Evolutionary conservation across 495 filamentous ascomycete species (phyloP).

Genomic region (Xylona heveae): DNA sequence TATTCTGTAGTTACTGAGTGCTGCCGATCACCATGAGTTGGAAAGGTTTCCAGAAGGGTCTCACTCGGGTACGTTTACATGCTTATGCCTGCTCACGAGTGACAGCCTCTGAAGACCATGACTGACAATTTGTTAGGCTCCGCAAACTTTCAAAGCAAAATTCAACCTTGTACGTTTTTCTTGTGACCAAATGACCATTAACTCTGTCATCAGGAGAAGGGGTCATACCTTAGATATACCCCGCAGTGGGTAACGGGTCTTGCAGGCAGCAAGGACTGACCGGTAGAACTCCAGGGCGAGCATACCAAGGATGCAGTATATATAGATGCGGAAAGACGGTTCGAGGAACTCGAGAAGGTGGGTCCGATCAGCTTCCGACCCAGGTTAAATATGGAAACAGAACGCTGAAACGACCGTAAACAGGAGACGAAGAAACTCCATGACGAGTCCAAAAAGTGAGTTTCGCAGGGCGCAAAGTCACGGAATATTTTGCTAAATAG

Average conservation of each 20-base stretch:
- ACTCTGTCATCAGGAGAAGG: background rate
- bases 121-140: constrained; percentile 50
- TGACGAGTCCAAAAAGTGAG: constrained; percentile 73
- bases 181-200: too few species aligned
- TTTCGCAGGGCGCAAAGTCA: background rate
- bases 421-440: constrained; percentile 88
- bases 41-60: constrained; percentile 82
- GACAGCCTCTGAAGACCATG: too few species aligned
- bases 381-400: background rate
- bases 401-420: background rate
- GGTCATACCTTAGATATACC: too few species aligned
- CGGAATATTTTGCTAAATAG: constrained; percentile 3
- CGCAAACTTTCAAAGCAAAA: constrained; percentile 71
- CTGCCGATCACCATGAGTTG: too few species aligned
- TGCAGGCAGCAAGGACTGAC: background rate
- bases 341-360: constrained; percentile 68
- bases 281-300: constrained; percentile 33
- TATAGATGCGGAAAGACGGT: constrained; percentile 81
- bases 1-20: too few species aligned
- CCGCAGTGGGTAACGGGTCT: too few species aligned
- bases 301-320: constrained; percentile 88
- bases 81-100: too few species aligned
- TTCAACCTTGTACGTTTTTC: constrained; percentile 78
- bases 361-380: background rate
- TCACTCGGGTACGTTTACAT: constrained; percentile 46